Base-by-base conservation (phyloP, 352 stramenopile species). In the Pythium biforme region DNA sequence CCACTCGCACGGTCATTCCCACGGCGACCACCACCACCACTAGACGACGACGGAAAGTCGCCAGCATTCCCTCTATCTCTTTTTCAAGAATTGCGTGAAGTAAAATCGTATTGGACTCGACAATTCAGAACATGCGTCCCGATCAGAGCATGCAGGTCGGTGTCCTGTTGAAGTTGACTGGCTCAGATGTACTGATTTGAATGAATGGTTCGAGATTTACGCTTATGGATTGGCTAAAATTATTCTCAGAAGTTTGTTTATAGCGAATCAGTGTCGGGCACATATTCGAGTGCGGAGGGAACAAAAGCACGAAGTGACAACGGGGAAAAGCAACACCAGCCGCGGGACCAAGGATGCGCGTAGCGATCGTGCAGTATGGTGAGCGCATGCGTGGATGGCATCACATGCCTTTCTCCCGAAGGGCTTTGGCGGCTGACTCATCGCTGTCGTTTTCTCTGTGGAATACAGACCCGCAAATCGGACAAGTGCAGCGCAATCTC, bases 301-400 rank as follows among this genome's bases (percentile, higher is more conserved):
- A 37, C 9, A 19, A 26, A 8, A 20, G n/a, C 2, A 43, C 31
- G 8, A 33, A 9, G 29, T 33, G 8, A 37, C 31, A 37, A 11
- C 31, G 1, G 31, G n/a, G n/a, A n/a, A n/a, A n/a, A n/a, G 8
- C 31, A 19, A n/a, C 37, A 20, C 12, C 9, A 20, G 37, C 12
- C 6, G 8, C 3, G 12, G 26, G 34, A 51, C 19, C 46, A 29
- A 53, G 20, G 23, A 87, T 94, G 76, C 79, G 83, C 66, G 69
- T 90, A 34, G 83, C 70, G 52, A 90, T 94, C 66, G 79, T 94
- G 26, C 82, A 94, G 68, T 92, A 88, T 76, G 83, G 83, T 92
- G 60, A 61, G 79, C 4, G 27, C 17, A 5, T 6, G 27, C 22
- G 19, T 20, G 34, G 4, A 34, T 37, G 8, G n/a, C n/a, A n/a